Evolutionary conservation across 1,139 yeast genomes (phyloP).

Genomic region (Yamadazyma sp.): DNA sequence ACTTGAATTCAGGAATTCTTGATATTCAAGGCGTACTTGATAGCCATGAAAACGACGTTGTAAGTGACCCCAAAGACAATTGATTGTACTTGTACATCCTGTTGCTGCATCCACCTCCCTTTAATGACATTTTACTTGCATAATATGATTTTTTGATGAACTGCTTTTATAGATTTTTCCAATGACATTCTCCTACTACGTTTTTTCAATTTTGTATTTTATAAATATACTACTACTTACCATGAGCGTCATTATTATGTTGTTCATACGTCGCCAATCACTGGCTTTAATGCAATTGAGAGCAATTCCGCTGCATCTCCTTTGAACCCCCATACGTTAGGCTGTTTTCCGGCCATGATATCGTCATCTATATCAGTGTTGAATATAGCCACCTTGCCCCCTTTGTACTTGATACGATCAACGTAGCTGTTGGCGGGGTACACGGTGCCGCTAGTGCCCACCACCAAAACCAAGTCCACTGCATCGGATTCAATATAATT

Average conservation of each 20-base stretch:
- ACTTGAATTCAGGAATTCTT: background rate
- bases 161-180: background rate
- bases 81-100: background rate
- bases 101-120: background rate
- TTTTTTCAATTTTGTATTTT: background rate
- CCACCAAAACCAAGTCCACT: constrained; percentile 74
- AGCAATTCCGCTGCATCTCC: constrained; percentile 80
- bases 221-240: background rate
- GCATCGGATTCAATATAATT: constrained; percentile 57
- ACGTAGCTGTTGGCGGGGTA: constrained; percentile 94
- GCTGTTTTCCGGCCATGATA: constrained; percentile 38
- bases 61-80: background rate
- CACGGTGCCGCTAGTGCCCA: constrained; percentile 82
- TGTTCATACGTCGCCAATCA: constrained; percentile 24
- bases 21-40: background rate
- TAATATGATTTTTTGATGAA: background rate
- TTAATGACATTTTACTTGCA: constrained; percentile 2
- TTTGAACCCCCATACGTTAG: constrained; percentile 64
- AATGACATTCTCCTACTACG: background rate
- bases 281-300: constrained; percentile 64
- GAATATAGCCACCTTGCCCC: constrained; percentile 83
- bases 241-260: too few species aligned
- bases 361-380: constrained; percentile 62
- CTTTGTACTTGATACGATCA: constrained; percentile 66
- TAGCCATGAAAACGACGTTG: background rate